Base-by-base conservation (phyloP, 148 eudicot species). In the Agrostemma githago region DNA sequence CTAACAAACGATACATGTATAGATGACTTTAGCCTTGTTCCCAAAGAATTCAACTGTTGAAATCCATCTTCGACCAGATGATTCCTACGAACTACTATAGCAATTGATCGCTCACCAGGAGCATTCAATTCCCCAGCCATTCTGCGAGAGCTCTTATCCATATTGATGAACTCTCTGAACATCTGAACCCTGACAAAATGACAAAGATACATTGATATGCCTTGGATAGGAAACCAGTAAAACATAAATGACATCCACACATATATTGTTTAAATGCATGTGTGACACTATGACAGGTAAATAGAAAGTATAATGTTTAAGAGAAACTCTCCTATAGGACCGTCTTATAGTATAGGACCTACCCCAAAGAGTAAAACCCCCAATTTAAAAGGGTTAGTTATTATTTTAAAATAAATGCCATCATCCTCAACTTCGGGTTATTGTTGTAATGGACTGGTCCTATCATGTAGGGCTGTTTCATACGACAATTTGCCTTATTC, bases 1-100 rank as follows among this genome's bases (percentile, higher is more conserved):
- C 97, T 89, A 44, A 94, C 91, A 88, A 94, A 94, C 40, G 98
- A 91, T 73, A 94, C 97, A 82, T 89, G 93, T 84, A 94, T 88
- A 71, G 88, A 82, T 67, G 96, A 89, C 82, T 89, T 94, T 76
- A 94, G 76, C 78, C 81, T 88, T 62, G 96, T 80, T 48, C 98
- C 97, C 62, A 91, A 85, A 44, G 86, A 72, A 84, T 91, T 94
- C 70, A 94, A 78, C 77, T 94, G 98, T 70, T 80, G 91, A 80
- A 88, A 89, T 59, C 98, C 98, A 85, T 91, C 98, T 78, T 94
- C 98, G 78, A 91, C 83, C 70, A 94, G 82, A 89, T 86, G 93
- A 77, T 85, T 93, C 65, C 98, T 88, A 15, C 97, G 97, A 81
- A 94, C 85, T 71, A 94, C 98, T 77, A 94, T 80, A 76, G 89